A percentile compares a stretch with the other conserved stretches of the same genome.
Conservation (phyloP, 306 rosid species). For the Sicyos baderoa region DNA sequence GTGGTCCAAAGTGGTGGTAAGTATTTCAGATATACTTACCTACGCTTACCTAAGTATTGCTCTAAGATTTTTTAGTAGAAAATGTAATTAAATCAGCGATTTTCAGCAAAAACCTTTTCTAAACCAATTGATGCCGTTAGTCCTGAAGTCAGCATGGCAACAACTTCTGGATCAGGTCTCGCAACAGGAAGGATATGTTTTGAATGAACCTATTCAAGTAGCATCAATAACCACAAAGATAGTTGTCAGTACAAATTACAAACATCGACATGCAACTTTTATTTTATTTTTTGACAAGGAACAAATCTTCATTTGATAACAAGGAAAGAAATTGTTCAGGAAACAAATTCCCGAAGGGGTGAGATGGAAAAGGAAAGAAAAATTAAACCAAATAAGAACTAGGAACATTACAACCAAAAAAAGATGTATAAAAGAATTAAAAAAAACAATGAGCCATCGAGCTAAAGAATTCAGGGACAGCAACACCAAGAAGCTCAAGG, state of each 20-base stretch:
- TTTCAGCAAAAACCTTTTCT: slow-evolving; percentile 52
- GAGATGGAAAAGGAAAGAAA: not conserved
- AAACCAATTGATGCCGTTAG: slow-evolving; percentile 88
- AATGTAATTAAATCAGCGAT: slow-evolving; percentile 7
- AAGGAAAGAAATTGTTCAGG: not conserved
- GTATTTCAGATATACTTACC: too few relatives aligned
- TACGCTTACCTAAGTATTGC: too few relatives aligned
- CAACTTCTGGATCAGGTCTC: slow-evolving; percentile 96
- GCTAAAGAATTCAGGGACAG: not conserved
- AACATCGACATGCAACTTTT: not conserved
- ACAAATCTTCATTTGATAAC: not conserved
- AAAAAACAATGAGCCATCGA: not conserved
- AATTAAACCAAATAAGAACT: not conserved
- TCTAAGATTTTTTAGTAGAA: slow-evolving; percentile 1
- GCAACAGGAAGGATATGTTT: slow-evolving; percentile 82
- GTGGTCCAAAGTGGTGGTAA: too few relatives aligned
- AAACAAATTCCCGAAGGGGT: not conserved
- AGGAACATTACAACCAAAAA: not conserved
- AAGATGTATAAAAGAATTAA: not conserved
- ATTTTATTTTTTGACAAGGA: not conserved
- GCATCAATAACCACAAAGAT: slow-evolving; percentile 14
- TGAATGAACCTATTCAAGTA: slow-evolving; percentile 50
- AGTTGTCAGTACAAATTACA: not conserved
- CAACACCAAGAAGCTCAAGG: not conserved
- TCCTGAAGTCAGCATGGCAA: slow-evolving; percentile 97